These are phyloP conservation scores for Areca catechu DNA, from an alignment of 176 grass and related monocot species.

Conservation along the genomic window DNA sequence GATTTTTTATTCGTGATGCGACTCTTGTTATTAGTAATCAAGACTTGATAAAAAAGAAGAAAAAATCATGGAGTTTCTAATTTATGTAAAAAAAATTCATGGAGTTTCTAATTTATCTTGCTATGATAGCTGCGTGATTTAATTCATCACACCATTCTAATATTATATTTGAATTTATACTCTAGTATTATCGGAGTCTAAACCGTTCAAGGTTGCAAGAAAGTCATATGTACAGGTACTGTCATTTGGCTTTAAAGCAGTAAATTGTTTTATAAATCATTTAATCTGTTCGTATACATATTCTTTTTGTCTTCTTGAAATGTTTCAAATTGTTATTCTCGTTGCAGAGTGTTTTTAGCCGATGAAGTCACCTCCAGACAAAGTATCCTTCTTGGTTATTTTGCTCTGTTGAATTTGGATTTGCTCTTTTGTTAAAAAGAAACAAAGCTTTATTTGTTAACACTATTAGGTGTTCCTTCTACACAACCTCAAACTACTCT, in stretches of 20 bases:
- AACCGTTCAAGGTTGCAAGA: slow-evolving; percentile 82
- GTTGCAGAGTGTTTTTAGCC: slow-evolving; percentile 92
- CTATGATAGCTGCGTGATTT: neutral
- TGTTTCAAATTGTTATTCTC: slow-evolving; percentile 23
- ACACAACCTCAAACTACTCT: slow-evolving; percentile 89
- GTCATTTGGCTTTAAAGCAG: too few species aligned
- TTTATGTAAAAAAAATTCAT: too few species aligned
- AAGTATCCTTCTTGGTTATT: slow-evolving; percentile 69
- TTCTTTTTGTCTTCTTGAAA: neutral
- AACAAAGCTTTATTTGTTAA: slow-evolving; percentile 27
- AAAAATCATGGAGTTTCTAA: too few species aligned
- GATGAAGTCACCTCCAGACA: slow-evolving; percentile 83
- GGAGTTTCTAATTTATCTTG: neutral
- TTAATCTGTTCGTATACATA: too few species aligned
- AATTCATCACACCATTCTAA: slow-evolving; percentile 10
- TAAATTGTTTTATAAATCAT: neutral
- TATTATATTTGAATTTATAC: slow-evolving; percentile 17
- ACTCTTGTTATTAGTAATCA: neutral
- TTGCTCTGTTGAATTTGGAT: neutral
- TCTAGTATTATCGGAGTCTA: slow-evolving; percentile 85
- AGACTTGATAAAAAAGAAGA: too few species aligned
- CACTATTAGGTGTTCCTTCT: slow-evolving; percentile 81
- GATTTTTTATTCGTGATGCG: neutral
- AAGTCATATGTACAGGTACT: slow-evolving; percentile 94
- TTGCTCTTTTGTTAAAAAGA: neutral